These are phyloP conservation scores for Mariannaea sp. DNA, from an alignment of 2,329 filamentous ascomycete genomes.

Conservation along the genomic window DNA sequence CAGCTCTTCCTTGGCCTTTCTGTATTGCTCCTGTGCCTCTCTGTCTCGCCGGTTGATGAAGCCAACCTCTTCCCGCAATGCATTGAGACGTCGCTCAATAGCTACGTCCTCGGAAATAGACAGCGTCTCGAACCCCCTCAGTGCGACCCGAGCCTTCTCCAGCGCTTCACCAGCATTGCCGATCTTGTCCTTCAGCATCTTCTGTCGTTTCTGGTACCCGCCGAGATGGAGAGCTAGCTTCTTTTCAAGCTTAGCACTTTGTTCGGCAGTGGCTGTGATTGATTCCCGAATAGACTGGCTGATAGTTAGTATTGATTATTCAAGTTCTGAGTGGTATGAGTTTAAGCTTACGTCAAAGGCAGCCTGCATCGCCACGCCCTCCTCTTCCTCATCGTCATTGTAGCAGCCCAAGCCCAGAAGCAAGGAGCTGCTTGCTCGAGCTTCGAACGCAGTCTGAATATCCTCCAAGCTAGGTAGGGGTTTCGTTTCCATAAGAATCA, in stretches of 20 bases:
- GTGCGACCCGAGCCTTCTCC: conserved; percentile 71
- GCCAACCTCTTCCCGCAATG: conserved; percentile 79
- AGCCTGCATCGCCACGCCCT: conserved; percentile 64
- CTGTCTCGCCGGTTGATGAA: conserved; percentile 82
- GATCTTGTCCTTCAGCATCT: conserved; percentile 80
- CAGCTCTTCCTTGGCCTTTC: conserved; percentile 77
- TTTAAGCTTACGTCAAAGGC: conserved; percentile 75
- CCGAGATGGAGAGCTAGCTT: conserved; percentile 86
- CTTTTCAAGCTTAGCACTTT: conserved; percentile 88
- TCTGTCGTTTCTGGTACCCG: conserved; percentile 86
- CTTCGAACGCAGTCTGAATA: conserved; percentile 59
- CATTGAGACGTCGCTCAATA: conserved; percentile 71
- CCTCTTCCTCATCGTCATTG: conserved; percentile 74
- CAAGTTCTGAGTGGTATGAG: no score
- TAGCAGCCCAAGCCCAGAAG: conserved; percentile 84
- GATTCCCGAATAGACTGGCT: conserved; percentile 70
- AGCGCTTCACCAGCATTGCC: conserved; percentile 74
- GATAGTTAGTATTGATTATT: conserved; percentile 24
- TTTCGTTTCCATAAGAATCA: conserved; percentile 73
- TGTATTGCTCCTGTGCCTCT: conserved; percentile 88
- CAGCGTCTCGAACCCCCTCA: conserved; percentile 75
- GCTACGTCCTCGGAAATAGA: conserved; percentile 81
- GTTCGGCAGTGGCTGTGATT: conserved; percentile 75
- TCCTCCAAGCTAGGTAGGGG: conserved; percentile 53
- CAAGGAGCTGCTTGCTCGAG: conserved; percentile 58